A percentile compares a stretch with the other conserved stretches of the same genome.
These are phyloP conservation scores for Fraxinus quadrangulata DNA, from an alignment of 257 asterid genomes.

Conservation along the genomic window DNA sequence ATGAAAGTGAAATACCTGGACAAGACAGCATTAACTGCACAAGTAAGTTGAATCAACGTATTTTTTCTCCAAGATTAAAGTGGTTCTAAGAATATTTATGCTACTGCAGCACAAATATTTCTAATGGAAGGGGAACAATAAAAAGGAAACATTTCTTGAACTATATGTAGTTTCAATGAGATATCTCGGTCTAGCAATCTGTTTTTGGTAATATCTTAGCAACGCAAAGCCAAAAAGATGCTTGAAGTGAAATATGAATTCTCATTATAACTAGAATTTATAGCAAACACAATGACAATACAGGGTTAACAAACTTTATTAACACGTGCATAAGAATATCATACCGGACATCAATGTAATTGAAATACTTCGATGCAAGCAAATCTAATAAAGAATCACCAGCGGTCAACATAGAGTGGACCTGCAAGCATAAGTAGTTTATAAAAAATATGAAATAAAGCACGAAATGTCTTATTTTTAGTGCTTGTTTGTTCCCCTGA, in stretches of 20 bases:
- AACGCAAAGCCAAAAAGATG: neutral
- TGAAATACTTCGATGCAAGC: constrained; percentile 69
- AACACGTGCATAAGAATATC: constrained; percentile 19
- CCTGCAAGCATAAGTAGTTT: constrained; percentile 41
- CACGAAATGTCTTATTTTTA: constrained; percentile 4
- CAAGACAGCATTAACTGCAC: constrained; percentile 18
- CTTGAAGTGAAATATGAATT: neutral
- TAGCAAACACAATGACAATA: constrained; percentile 1
- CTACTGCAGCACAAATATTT: neutral
- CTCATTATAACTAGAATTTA: neutral
- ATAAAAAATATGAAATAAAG: constrained; percentile 5
- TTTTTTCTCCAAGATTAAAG: neutral
- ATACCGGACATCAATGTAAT: constrained; percentile 80
- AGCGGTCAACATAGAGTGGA: constrained; percentile 46
- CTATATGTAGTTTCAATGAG: neutral
- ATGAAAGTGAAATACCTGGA: constrained; percentile 77
- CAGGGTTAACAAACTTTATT: neutral
- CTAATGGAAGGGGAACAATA: neutral
- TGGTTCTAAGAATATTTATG: neutral
- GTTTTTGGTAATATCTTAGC: neutral
- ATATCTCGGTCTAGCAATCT: neutral
- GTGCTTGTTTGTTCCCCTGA: too few species aligned
- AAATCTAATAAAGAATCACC: constrained; percentile 60
- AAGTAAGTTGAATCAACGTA: constrained; percentile 5
- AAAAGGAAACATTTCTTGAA: neutral